Percentiles rank a stretch among this genome's conserved stretches.
phyloP scores from a whole-genome alignment of 176 grass and related monocot genomes.

The Lolium multiflorum region DNA sequence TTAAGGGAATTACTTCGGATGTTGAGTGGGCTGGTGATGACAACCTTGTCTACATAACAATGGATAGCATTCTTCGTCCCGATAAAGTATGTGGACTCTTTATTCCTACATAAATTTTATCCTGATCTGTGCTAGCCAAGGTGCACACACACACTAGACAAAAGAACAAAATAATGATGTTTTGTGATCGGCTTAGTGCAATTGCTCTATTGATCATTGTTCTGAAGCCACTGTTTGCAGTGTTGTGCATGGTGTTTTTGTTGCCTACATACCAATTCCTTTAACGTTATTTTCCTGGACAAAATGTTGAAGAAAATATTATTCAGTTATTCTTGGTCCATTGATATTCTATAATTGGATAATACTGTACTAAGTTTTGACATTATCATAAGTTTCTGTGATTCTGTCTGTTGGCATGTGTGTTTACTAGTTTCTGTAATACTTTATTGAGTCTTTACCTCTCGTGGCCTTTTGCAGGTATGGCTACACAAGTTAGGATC shows the following conservation, averaged over 20 bases:
- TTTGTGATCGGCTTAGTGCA: not conserved
- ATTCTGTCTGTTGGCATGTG: no score
- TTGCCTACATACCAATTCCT: not conserved
- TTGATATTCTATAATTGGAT: conserved; percentile 1
- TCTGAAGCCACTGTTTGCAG: not conserved
- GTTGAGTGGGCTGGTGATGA: conserved; percentile 86
- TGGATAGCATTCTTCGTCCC: conserved; percentile 85
- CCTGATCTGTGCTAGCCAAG: not conserved
- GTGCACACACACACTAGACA: not conserved
- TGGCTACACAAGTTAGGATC: conserved; percentile 83
- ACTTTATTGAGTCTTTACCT: conserved; percentile 26
- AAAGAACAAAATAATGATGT: not conserved
- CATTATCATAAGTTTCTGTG: not conserved
- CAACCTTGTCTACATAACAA: conserved; percentile 81
- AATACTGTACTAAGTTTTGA: not conserved
- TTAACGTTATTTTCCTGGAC: not conserved
- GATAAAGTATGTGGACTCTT: conserved; percentile 71
- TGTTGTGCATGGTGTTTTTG: not conserved
- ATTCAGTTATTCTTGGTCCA: conserved; percentile 1
- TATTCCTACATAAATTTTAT: conserved; percentile 2
- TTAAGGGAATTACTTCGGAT: conserved; percentile 74
- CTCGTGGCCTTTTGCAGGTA: conserved; percentile 53
- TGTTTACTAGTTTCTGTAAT: not conserved
- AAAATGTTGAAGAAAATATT: conserved; percentile 16
- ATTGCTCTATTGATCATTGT: not conserved